phyloP scores from a whole-genome alignment of 2,329 filamentous ascomycete species.

The Penicillium hesseltinei region DNA sequence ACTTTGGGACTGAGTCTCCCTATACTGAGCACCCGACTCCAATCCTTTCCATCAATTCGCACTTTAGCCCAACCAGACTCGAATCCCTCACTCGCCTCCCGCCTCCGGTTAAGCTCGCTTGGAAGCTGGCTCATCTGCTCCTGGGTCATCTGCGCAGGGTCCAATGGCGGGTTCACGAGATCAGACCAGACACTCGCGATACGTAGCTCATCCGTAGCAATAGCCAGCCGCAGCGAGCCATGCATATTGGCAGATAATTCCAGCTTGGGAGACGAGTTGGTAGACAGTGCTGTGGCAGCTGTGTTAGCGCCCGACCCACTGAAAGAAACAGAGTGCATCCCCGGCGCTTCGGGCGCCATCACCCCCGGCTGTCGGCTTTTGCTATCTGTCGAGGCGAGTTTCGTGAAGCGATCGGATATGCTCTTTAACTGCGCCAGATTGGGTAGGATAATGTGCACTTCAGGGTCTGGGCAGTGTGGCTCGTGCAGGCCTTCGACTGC shows the following conservation, averaged over 20 bases:
- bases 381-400: constrained; percentile 59
- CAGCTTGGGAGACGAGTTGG: constrained; percentile 58
- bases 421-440: constrained; percentile 84
- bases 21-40: constrained; percentile 91
- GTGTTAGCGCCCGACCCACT: constrained; percentile 20
- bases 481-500: constrained; percentile 93
- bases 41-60: constrained; percentile 87
- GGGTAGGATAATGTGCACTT: constrained; percentile 89
- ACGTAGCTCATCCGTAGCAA: constrained; percentile 77
- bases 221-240: constrained; percentile 74
- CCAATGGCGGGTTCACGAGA: constrained; percentile 82
- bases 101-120: constrained; percentile 73
- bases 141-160: constrained; percentile 70
- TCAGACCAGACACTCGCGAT: constrained; percentile 85
- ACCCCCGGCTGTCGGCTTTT: constrained; percentile 17
- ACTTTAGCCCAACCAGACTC: constrained; percentile 86
- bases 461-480: constrained; percentile 83
- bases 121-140: constrained; percentile 71
- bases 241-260: constrained; percentile 94
- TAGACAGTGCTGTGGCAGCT: constrained; percentile 30
- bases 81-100: constrained; percentile 61
- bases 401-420: constrained; percentile 93
- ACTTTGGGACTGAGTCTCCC: constrained; percentile 85
- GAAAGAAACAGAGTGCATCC: constrained; percentile 6
- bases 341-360: constrained; percentile 32